A percentile compares a stretch with the other conserved stretches of the same genome.
Conservation (phyloP, 495 filamentous ascomycete genomes). For the Collariella sp. region DNA sequence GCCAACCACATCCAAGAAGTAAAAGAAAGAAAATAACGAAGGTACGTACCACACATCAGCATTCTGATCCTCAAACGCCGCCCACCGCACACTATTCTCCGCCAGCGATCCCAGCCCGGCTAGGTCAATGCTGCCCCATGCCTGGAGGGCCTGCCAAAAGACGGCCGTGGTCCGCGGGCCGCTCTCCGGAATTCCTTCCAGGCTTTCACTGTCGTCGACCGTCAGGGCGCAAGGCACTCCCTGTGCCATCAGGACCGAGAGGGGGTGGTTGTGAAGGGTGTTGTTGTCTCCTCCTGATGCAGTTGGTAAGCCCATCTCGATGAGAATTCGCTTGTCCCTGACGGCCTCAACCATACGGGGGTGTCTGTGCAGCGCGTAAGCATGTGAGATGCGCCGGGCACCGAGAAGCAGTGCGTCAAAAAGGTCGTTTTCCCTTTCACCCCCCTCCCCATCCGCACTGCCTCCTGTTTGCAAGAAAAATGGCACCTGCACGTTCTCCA, state of each 20-base stretch:
- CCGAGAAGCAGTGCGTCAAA: constrained; percentile 86
- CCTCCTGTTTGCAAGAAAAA: constrained; percentile 96
- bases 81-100: constrained; percentile 88
- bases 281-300: constrained; percentile 57
- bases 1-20: too few species aligned
- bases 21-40: background rate
- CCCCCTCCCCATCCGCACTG: constrained; percentile 51
- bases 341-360: constrained; percentile 80
- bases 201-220: constrained; percentile 79
- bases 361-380: constrained; percentile 81
- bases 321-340: constrained; percentile 75
- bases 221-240: constrained; percentile 64
- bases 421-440: constrained; percentile 69
- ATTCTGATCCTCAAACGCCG: constrained; percentile 72
- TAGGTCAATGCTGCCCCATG: constrained; percentile 75
- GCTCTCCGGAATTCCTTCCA: constrained; percentile 54
- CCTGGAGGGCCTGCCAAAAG: constrained; percentile 86
- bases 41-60: constrained; percentile 53
- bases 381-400: constrained; percentile 81
- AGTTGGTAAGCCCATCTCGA: too few species aligned
- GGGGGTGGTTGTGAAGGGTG: constrained; percentile 63
- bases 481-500: constrained; percentile 76
- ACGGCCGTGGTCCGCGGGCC: constrained; percentile 69
- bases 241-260: constrained; percentile 75
- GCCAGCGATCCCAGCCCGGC: constrained; percentile 75